phyloP scores from a whole-genome alignment of 1,139 yeast species.

The Magnusiomyces magnusii region DNA sequence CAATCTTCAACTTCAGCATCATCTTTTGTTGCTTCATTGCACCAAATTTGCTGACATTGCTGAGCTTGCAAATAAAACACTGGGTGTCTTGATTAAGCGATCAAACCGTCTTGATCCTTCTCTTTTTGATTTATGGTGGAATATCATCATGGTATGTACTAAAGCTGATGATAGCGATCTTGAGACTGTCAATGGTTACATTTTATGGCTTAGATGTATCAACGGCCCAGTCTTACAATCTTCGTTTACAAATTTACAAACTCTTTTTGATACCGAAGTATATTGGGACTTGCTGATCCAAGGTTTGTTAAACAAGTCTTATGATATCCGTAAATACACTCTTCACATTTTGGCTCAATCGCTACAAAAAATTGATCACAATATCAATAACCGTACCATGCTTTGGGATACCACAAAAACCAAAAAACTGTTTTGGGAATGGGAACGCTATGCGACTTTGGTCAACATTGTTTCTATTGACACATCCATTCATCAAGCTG shows the following conservation, averaged over 20 bases:
- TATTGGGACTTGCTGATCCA: slow-evolving; percentile 58
- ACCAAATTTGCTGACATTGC: slow-evolving; percentile 12
- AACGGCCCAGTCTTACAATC: slow-evolving; percentile 19
- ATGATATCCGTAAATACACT: slow-evolving; percentile 67
- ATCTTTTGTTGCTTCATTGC: slow-evolving; percentile 12
- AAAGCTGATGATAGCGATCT: slow-evolving; percentile 6
- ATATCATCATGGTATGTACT: slow-evolving; percentile 5
- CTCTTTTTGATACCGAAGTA: slow-evolving; percentile 32
- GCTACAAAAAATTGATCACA: slow-evolving; percentile 39
- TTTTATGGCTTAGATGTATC: slow-evolving; percentile 27
- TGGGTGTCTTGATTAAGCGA: slow-evolving; percentile 13
- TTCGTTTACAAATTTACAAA: slow-evolving; percentile 31
- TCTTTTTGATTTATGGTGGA: slow-evolving; percentile 15
- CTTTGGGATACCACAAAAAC: slow-evolving; percentile 36
- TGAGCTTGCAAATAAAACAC: slow-evolving; percentile 10
- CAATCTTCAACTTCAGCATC: slow-evolving; percentile 4
- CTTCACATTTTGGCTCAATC: slow-evolving; percentile 60
- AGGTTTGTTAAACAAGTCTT: slow-evolving; percentile 50
- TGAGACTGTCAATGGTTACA: slow-evolving; percentile 20
- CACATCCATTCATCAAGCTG: slow-evolving; percentile 78
- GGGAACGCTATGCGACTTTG: slow-evolving; percentile 68
- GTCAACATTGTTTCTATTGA: slow-evolving; percentile 79
- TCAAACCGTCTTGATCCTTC: slow-evolving; percentile 8
- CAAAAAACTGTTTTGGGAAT: slow-evolving; percentile 40
- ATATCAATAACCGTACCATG: slow-evolving; percentile 41